Evolutionary conservation across 441 rosid genomes (phyloP), one percentile per base, ranked within the genome.

Genomic region (Rhodomyrtus psidioides): DNA sequence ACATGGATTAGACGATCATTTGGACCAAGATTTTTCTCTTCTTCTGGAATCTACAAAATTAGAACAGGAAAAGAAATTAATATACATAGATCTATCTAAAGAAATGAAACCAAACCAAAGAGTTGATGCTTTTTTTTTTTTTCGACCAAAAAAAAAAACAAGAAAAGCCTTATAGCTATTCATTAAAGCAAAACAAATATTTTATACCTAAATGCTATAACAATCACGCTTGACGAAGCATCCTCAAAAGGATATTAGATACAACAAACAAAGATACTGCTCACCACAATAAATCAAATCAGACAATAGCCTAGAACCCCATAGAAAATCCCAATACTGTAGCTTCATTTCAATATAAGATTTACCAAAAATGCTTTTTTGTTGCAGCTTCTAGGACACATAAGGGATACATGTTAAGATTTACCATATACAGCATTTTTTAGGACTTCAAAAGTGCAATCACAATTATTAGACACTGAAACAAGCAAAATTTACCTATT

Each of bases 11-110:
- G 87, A 82, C 95, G 95, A 90, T 91, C 96, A 87, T 91, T 91
- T 85, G 93, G 93, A 87, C 96, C 94, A 70, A 94, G 93, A 88
- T 91, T 90, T 88, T 93, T 95, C 92, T 95, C 97, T 89, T 94
- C 97, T 86, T 95, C 97, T 2, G 95, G 96, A 56, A 95, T 89
- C 97, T 95, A 91, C 56, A 84, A 76, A 39, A 39, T 21, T 70
- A 10, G 16, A 70, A 39, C 49, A 70, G 79, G 51, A 39, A 39
- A 70, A 70, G 49, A 21, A 70, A 39, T 21, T 21, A 21, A 39
- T 70, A 39, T 70, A 21, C n/a, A 65, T 9, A 70, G 39, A 70
- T 70, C n/a, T 39, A 70, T 70, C n/a, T 39, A 42, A 39, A 70
- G 46, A 26, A 39, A 70, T 70, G 49, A 39, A 70, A 39, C 49